Conservation (phyloP, 179 eudicot species). For the Silene coronaria region DNA sequence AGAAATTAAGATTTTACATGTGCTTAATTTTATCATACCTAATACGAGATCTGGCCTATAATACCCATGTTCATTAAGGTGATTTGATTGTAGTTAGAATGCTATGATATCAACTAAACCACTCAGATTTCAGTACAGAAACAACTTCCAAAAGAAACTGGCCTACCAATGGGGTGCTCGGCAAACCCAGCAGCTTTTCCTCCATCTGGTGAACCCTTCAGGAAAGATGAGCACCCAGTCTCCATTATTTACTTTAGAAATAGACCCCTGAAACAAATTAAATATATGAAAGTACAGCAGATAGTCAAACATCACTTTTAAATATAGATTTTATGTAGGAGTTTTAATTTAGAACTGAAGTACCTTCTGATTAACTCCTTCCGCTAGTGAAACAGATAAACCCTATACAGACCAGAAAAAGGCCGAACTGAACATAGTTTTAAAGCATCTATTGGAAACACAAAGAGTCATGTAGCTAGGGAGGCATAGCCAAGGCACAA, state of each 20-base stretch:
- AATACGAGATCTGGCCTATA: no score
- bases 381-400: constrained; percentile 82
- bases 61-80: no score
- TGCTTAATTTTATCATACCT: no score
- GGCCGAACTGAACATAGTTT: constrained; percentile 75
- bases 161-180: constrained; percentile 84
- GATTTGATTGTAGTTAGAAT: no score
- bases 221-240: constrained; percentile 98
- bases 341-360: neutral
- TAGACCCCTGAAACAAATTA: constrained; percentile 50
- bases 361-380: constrained; percentile 93
- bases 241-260: constrained; percentile 71
- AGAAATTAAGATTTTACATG: no score
- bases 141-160: constrained; percentile 7
- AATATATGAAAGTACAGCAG: neutral
- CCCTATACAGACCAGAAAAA: constrained; percentile 79
- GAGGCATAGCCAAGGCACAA: no score
- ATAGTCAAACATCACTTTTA: neutral
- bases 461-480: no score
- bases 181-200: constrained; percentile 67
- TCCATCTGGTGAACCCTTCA: constrained; percentile 95
- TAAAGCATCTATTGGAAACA: constrained; percentile 82
- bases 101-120: no score
- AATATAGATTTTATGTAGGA: neutral
- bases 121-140: neutral